phyloP scores from a whole-genome alignment of 2,329 filamentous ascomycete genomes.

The Alternaria novae-zelandiae region DNA sequence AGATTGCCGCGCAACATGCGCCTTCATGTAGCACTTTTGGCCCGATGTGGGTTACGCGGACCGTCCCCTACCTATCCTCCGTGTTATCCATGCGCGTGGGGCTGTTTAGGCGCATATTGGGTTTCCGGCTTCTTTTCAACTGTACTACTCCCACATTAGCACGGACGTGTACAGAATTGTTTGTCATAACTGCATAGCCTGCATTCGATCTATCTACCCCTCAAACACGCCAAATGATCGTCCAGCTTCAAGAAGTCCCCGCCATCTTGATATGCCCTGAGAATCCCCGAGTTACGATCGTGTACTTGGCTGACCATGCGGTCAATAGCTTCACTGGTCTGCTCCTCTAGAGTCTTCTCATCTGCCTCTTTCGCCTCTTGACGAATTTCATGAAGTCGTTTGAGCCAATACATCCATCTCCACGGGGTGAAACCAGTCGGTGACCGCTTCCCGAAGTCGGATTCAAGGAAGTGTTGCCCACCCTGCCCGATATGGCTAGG shows the following conservation, averaged over 20 bases:
- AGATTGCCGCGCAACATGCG: too few relatives aligned
- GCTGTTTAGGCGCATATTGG: too few relatives aligned
- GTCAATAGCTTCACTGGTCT: background rate
- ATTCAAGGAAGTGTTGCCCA: background rate
- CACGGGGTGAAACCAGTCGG: background rate
- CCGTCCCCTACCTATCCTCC: too few relatives aligned
- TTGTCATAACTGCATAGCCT: too few relatives aligned
- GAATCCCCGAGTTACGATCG: background rate
- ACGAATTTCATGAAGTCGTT: background rate
- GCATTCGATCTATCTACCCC: background rate
- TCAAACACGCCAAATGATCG: background rate
- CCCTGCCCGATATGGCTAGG: background rate
- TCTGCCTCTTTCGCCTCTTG: background rate
- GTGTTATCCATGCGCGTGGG: too few relatives aligned
- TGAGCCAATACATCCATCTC: background rate
- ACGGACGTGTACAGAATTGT: too few relatives aligned
- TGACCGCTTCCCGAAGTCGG: background rate
- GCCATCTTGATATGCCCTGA: background rate
- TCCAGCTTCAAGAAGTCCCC: background rate
- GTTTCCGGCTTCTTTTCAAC: too few relatives aligned
- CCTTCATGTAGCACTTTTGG: too few relatives aligned
- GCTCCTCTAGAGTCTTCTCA: background rate
- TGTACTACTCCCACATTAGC: too few relatives aligned
- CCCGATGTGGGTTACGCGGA: too few relatives aligned
- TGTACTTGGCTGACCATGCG: background rate